These are phyloP conservation scores for Dothistroma pini DNA, from an alignment of 2,329 filamentous ascomycete genomes.

Conservation along the genomic window DNA sequence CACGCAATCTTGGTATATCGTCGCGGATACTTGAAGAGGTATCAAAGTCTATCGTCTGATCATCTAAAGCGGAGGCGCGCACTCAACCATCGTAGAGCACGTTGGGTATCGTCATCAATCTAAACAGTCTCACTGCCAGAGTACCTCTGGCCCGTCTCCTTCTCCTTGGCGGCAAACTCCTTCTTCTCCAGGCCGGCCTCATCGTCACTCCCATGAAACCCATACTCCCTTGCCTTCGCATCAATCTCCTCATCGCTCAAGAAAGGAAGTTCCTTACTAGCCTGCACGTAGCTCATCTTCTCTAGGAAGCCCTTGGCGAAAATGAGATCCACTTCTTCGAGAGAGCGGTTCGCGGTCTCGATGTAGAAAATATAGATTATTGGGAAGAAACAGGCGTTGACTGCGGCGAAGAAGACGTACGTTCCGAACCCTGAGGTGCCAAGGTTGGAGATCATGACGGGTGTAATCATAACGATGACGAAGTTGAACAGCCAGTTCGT, in stretches of 20 bases:
- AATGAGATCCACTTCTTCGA: slow-evolving; percentile 37
- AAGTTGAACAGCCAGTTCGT: slow-evolving; percentile 48
- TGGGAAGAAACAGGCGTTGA: slow-evolving; percentile 19
- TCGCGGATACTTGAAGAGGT: neutral
- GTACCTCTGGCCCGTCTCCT: slow-evolving; percentile 8
- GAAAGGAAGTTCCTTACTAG: slow-evolving; percentile 35
- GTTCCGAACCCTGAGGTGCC: slow-evolving; percentile 14
- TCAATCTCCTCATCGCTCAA: slow-evolving; percentile 34
- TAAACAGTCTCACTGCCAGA: slow-evolving; percentile 2
- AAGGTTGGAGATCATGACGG: slow-evolving; percentile 29
- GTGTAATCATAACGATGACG: slow-evolving; percentile 30
- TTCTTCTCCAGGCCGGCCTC: slow-evolving; percentile 21
- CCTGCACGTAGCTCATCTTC: slow-evolving; percentile 36
- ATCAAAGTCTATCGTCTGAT: slow-evolving; percentile 1
- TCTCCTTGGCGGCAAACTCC: slow-evolving; percentile 9
- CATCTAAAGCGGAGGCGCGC: slow-evolving; percentile 3
- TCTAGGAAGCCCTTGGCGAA: slow-evolving; percentile 30
- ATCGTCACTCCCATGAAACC: slow-evolving; percentile 31
- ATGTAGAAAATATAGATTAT: slow-evolving; percentile 35
- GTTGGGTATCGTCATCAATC: neutral
- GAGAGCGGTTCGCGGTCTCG: slow-evolving; percentile 32
- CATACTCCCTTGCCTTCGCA: slow-evolving; percentile 33
- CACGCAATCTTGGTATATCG: too few relatives aligned
- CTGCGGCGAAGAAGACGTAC: slow-evolving; percentile 23
- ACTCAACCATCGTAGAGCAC: too few relatives aligned